A percentile compares a stretch with the other conserved stretches of the same genome.
These are phyloP conservation scores for Melanomma pulvis-pyrius DNA, from an alignment of 495 filamentous ascomycete species.

Conservation along the genomic window DNA sequence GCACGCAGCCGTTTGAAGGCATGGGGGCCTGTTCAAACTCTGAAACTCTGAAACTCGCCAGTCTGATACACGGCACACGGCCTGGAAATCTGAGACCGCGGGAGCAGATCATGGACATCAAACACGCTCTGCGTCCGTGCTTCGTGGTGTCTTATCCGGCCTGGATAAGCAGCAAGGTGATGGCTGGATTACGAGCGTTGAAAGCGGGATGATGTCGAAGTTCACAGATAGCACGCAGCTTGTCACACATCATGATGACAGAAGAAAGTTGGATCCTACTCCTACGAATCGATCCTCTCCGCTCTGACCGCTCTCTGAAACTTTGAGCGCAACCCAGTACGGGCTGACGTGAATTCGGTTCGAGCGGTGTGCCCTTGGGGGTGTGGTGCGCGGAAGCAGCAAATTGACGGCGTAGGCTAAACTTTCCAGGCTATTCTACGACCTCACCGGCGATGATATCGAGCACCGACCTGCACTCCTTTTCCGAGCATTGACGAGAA, in stretches of 20 bases:
- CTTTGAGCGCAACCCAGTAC: background rate
- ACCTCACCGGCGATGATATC: background rate
- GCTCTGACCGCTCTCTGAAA: background rate
- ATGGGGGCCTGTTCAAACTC: slow-evolving; percentile 25
- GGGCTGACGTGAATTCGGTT: slow-evolving; percentile 10
- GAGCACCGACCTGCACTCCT: slow-evolving; percentile 3
- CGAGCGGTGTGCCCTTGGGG: background rate
- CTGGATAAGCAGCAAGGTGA: slow-evolving; percentile 1
- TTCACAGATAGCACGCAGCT: background rate
- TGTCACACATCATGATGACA: background rate
- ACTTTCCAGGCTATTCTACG: slow-evolving; percentile 15
- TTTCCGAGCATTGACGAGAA: background rate
- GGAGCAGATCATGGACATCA: slow-evolving; percentile 39
- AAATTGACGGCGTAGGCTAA: slow-evolving; percentile 15
- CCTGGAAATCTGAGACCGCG: slow-evolving; percentile 34
- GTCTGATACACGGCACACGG: slow-evolving; percentile 28
- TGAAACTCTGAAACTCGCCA: slow-evolving; percentile 36
- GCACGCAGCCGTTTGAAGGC: slow-evolving; percentile 7
- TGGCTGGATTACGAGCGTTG: background rate
- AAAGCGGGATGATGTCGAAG: background rate
- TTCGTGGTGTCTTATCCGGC: slow-evolving; percentile 15
- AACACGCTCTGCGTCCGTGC: slow-evolving; percentile 17
- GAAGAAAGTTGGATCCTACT: background rate
- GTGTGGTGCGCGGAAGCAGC: background rate
- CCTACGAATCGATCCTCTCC: background rate